Conservation (phyloP, 2,329 filamentous ascomycete species). For the Furcasterigmium sp. region DNA sequence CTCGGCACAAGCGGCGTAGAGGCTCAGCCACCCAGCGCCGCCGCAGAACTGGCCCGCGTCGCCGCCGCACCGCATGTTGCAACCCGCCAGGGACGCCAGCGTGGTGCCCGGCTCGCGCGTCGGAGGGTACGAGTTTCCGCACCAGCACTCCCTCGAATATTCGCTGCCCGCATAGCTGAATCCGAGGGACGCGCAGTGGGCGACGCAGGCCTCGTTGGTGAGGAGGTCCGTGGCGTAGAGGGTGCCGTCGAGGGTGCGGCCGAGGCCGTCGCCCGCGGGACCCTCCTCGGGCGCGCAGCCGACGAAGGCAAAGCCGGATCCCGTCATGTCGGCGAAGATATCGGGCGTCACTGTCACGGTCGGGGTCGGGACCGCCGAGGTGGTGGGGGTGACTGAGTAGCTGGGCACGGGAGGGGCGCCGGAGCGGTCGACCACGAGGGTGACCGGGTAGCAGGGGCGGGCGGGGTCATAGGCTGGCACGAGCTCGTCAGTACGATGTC, state of each 20-base stretch:
- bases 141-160: constrained; percentile 30
- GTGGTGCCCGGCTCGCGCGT: constrained; percentile 15
- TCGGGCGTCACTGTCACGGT: constrained; percentile 5
- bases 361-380: constrained; percentile 2
- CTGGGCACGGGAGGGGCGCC: not conserved
- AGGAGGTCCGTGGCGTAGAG: constrained; percentile 3
- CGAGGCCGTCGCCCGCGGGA: constrained; percentile 14
- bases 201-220: constrained; percentile 8
- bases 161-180: constrained; percentile 26
- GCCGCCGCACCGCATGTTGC: constrained; percentile 27
- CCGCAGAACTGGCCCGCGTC: constrained; percentile 25
- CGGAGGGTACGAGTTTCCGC: constrained; percentile 22
- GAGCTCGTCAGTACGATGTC: too few species aligned
- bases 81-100: constrained; percentile 17
- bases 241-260: constrained; percentile 15
- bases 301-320: constrained; percentile 16
- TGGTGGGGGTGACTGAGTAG: constrained; percentile 4
- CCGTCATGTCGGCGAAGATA: constrained; percentile 15
- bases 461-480: not conserved
- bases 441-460: constrained; percentile 2
- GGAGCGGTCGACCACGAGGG: not conserved
- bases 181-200: constrained; percentile 10
- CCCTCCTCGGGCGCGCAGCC: constrained; percentile 21
- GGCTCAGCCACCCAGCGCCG: constrained; percentile 19
- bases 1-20: constrained; percentile 19